These are phyloP conservation scores for Fraxinus greggii DNA, from an alignment of 305 asterid species.

Conservation along the genomic window DNA sequence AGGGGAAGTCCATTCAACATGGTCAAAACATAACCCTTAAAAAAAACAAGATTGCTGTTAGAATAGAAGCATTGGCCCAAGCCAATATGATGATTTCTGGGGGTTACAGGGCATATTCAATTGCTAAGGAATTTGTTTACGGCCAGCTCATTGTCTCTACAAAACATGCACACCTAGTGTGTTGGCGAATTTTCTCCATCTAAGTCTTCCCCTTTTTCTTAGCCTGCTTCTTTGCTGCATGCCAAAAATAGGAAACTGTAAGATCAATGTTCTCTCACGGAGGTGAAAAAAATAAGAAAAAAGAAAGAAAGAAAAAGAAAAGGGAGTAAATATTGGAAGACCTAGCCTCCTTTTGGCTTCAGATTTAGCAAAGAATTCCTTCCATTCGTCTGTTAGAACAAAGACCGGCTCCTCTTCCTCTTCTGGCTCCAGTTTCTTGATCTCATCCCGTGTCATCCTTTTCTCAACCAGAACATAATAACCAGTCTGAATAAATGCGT, in stretches of 20 bases:
- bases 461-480: conserved; percentile 7
- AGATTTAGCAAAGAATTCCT: conserved; percentile 81
- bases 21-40: too few species aligned
- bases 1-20: not conserved
- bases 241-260: conserved; percentile 12
- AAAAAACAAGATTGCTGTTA: not conserved
- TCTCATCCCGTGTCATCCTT: conserved; percentile 40
- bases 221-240: conserved; percentile 60
- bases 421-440: conserved; percentile 27
- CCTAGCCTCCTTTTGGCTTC: conserved; percentile 80
- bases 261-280: conserved; percentile 11
- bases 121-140: not conserved
- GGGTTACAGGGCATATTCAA: not conserved
- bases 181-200: conserved; percentile 9
- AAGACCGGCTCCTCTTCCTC: conserved; percentile 62
- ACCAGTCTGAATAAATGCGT: not conserved
- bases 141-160: not conserved
- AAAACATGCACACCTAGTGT: not conserved
- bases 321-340: conserved; percentile 10
- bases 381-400: conserved; percentile 87
- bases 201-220: conserved; percentile 41
- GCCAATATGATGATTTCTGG: not conserved
- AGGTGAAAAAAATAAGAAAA: not conserved
- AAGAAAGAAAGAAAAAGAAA: not conserved
- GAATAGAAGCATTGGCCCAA: not conserved